Base-by-base conservation (phyloP, 805 yeast species). In the Phaffomyces antillensis region DNA sequence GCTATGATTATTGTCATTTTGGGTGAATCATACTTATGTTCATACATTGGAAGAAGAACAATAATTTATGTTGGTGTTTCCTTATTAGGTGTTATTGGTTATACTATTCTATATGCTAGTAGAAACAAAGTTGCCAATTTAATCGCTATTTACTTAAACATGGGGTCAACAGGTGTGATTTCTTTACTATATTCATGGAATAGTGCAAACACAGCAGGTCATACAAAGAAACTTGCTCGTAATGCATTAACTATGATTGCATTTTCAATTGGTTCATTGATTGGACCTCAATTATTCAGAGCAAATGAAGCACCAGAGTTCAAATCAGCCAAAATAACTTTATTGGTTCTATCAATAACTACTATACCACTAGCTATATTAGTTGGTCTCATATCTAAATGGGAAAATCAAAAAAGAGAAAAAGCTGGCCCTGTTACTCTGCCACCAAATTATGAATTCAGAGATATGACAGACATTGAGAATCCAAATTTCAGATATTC, bases 201-300 rank as follows among this genome's bases (percentile, higher is more conserved):
- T 48, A 71, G 75, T 44, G 72, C 81, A 39, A 79, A 79, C 52
- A 77, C 82, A 9, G 76, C 84, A 1, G 84, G 85, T 2, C 75
- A 77, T 44, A 76, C 82, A 7, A 79, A 79, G 54, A 70, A 79
- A 49, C 61, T 77, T 24, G 71, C 72, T 30, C 63, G 82, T 48
- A 77, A 76, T 52, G 77, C 75, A 6, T 53, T 72, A 23, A 77
- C 79, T 0, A 73, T 79, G 79, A 65, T 78, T 43, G 75, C 73
- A n/a, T 79, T 77, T 54, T 76, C 79, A 11, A 60, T 78, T 23
- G 77, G 81, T 8, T 73, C 81, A 52, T 62, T 83, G 47, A 66
- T 79, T 40, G 86, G 85, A 0, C 86, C 88, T 3, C 84, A 80
- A 53, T 63, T 79, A 53, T 80, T 81, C 61, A 71, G 76, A 50